These are phyloP conservation scores for Geopyxis carbonaria DNA, from an alignment of 495 filamentous ascomycete species.

Conservation along the genomic window DNA sequence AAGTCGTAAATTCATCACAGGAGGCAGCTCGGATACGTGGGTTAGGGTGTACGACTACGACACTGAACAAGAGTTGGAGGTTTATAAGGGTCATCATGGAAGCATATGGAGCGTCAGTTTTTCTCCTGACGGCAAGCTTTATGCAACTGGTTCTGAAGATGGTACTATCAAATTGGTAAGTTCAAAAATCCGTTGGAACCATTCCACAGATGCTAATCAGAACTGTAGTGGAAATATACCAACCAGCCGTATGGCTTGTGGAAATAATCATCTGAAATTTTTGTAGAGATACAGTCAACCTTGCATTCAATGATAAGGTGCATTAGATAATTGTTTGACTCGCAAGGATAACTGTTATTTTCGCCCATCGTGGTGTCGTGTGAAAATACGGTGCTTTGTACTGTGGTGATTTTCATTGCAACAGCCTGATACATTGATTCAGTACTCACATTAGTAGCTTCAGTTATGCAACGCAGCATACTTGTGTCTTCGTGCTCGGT, in stretches of 20 bases:
- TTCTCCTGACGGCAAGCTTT: conserved; percentile 85
- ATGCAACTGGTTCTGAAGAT: conserved; percentile 91
- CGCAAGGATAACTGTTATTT: too few species aligned
- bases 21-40: conserved; percentile 82
- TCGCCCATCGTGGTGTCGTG: too few species aligned
- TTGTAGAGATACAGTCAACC: too few species aligned
- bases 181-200: background rate
- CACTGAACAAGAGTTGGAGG: conserved; percentile 56
- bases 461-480: too few species aligned
- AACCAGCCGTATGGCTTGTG: conserved; percentile 51
- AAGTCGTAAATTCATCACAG: conserved; percentile 67
- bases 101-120: conserved; percentile 91
- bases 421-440: too few species aligned
- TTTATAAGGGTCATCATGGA: conserved; percentile 93
- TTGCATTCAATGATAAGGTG: too few species aligned
- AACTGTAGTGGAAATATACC: conserved; percentile 45
- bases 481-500: too few species aligned
- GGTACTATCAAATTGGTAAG: conserved; percentile 75
- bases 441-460: too few species aligned
- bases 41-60: conserved; percentile 81
- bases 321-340: too few species aligned
- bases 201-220: background rate
- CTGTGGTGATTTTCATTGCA: too few species aligned
- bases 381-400: too few species aligned
- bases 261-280: too few species aligned